A percentile compares a stretch with the other conserved stretches of the same genome.
phyloP scores from a whole-genome alignment of 1,284 basidiomycete species.

The Puccinia coronata region DNA sequence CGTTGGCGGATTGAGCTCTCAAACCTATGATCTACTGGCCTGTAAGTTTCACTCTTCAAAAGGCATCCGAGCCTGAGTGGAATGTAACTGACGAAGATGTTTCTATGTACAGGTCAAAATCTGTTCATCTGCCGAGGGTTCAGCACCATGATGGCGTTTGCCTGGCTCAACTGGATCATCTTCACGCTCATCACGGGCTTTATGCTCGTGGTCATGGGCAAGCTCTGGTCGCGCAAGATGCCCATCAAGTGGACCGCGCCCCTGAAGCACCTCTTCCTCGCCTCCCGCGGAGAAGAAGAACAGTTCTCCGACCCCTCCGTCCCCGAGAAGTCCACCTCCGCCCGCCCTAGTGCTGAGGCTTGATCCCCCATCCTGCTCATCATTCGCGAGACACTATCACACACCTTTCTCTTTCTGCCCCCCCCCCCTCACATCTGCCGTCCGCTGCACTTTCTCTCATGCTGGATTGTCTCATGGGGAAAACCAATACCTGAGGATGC shows the following conservation, averaged over 20 bases:
- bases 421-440: too few species aligned
- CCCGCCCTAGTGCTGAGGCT: too few species aligned
- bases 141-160: slow-evolving; percentile 43
- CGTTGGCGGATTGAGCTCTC: slow-evolving; percentile 25
- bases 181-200: slow-evolving; percentile 21
- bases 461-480: too few species aligned
- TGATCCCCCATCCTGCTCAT: not conserved
- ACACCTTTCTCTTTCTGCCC: too few species aligned
- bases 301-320: slow-evolving; percentile 2
- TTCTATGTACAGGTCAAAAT: slow-evolving; percentile 16
- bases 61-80: not conserved
- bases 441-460: too few species aligned
- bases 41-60: not conserved
- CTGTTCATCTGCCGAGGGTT: slow-evolving; percentile 44
- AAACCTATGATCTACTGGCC: slow-evolving; percentile 34
- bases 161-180: slow-evolving; percentile 38
- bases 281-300: not conserved
- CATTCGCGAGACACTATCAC: not conserved
- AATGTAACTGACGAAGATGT: not conserved
- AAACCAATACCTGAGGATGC: too few species aligned
- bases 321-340: not conserved
- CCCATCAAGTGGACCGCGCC: slow-evolving; percentile 35
- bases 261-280: not conserved
- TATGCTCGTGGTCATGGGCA: not conserved
- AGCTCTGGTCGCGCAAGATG: slow-evolving; percentile 11